Conservation (phyloP, 345 rosid species). For the Carallia pectinifolia region DNA sequence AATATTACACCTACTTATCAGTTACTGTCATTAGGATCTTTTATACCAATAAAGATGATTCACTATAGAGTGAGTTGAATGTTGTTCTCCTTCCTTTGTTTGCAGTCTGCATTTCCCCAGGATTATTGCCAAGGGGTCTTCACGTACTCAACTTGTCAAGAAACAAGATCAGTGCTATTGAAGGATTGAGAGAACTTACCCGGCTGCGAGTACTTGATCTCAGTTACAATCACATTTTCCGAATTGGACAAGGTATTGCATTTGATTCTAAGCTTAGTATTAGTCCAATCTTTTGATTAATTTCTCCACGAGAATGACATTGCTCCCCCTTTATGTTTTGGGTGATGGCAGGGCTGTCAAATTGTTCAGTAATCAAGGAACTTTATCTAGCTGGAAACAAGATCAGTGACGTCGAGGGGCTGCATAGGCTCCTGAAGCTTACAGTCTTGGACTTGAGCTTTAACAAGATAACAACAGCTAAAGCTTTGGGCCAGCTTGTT, state of each 20-base stretch:
- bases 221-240: slow-evolving; percentile 86
- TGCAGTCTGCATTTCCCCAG: slow-evolving; percentile 68
- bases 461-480: slow-evolving; percentile 88
- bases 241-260: slow-evolving; percentile 80
- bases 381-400: slow-evolving; percentile 91
- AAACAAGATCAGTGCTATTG: slow-evolving; percentile 76
- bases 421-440: slow-evolving; percentile 86
- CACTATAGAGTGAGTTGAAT: not conserved
- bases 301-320: not conserved
- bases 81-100: slow-evolving; percentile 7
- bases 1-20: not conserved
- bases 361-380: slow-evolving; percentile 84
- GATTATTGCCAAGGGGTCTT: slow-evolving; percentile 86
- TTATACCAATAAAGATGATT: too few relatives aligned
- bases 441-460: slow-evolving; percentile 85
- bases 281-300: not conserved
- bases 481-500: slow-evolving; percentile 88
- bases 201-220: slow-evolving; percentile 78
- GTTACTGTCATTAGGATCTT: not conserved
- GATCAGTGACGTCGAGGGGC: slow-evolving; percentile 80
- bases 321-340: not conserved
- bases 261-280: not conserved
- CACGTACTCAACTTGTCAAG: slow-evolving; percentile 73
- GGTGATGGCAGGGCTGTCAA: slow-evolving; percentile 63
- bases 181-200: slow-evolving; percentile 83